A percentile compares a stretch with the other conserved stretches of the same genome.
Evolutionary conservation across 495 filamentous ascomycete genomes (phyloP).

Genomic region (Xylaria scruposa): DNA sequence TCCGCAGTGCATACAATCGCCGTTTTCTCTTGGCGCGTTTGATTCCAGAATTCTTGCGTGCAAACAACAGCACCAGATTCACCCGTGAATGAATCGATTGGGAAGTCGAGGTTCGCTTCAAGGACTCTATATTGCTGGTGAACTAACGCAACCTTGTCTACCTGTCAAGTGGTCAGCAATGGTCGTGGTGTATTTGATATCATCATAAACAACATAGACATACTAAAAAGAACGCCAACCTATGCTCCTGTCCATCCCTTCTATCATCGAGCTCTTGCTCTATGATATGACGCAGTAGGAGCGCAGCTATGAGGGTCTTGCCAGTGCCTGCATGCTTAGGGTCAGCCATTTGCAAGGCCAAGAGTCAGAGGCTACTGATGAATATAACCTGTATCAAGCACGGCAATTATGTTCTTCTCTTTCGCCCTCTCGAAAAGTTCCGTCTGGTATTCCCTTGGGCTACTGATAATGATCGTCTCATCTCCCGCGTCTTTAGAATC

Average conservation of each 20-base stretch:
- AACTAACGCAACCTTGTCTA: slow-evolving; percentile 87
- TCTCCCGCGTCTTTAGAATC: slow-evolving; percentile 40
- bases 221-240: slow-evolving; percentile 86
- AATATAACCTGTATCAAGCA: slow-evolving; percentile 82
- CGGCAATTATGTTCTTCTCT: slow-evolving; percentile 86
- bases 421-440: slow-evolving; percentile 94
- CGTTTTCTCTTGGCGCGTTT: slow-evolving; percentile 73
- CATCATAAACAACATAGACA: slow-evolving; percentile 19
- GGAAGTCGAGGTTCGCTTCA: slow-evolving; percentile 81
- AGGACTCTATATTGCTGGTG: slow-evolving; percentile 90
- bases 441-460: slow-evolving; percentile 87
- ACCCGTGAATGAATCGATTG: slow-evolving; percentile 80
- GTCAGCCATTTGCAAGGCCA: slow-evolving; percentile 22
- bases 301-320: slow-evolving; percentile 92
- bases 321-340: slow-evolving; percentile 73
- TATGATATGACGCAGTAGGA: slow-evolving; percentile 80
- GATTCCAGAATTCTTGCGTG: slow-evolving; percentile 70
- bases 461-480: slow-evolving; percentile 67
- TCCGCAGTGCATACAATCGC: slow-evolving; percentile 95
- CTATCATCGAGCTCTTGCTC: slow-evolving; percentile 80
- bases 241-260: slow-evolving; percentile 60
- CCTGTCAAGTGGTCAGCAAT: slow-evolving; percentile 48
- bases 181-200: too few species aligned
- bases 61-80: slow-evolving; percentile 61
- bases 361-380: neutral